phyloP scores from a whole-genome alignment of 441 rosid species.

The Erysimum pusillum region DNA sequence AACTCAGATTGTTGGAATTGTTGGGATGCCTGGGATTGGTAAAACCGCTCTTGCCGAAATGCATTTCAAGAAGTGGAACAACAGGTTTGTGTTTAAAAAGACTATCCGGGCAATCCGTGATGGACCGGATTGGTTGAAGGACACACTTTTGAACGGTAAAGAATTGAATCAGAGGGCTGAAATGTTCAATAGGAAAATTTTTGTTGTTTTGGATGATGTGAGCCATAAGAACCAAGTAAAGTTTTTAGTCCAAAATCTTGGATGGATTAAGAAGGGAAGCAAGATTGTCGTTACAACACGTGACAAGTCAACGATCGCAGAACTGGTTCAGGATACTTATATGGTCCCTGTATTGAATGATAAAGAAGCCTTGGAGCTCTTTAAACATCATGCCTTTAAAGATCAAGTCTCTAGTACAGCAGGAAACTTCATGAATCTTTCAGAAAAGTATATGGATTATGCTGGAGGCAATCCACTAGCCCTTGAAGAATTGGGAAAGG shows the following conservation, averaged over 20 bases:
- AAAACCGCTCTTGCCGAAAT: background rate
- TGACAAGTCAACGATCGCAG: too few species aligned
- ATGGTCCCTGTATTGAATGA: conserved; percentile 6
- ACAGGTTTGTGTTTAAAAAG: background rate
- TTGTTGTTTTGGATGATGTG: too few species aligned
- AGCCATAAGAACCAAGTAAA: background rate
- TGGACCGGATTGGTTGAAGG: background rate
- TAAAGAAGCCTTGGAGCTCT: background rate
- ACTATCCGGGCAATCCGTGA: background rate
- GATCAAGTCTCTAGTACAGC: background rate
- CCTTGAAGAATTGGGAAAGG: conserved; percentile 24
- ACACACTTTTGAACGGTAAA: background rate
- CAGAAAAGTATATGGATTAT: conserved; percentile 5
- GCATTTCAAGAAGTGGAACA: background rate
- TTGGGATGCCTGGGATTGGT: conserved; percentile 38
- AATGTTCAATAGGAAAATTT: background rate
- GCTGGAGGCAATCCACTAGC: conserved; percentile 34
- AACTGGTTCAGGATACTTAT: background rate
- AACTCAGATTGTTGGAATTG: conserved; percentile 27
- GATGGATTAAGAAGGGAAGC: too few species aligned
- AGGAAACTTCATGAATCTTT: background rate
- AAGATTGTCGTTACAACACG: too few species aligned
- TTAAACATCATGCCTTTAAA: background rate
- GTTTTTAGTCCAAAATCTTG: background rate
- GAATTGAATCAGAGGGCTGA: background rate